Base-by-base conservation (phyloP, 2,329 filamentous ascomycete species). In the Botrytis porri region DNA sequence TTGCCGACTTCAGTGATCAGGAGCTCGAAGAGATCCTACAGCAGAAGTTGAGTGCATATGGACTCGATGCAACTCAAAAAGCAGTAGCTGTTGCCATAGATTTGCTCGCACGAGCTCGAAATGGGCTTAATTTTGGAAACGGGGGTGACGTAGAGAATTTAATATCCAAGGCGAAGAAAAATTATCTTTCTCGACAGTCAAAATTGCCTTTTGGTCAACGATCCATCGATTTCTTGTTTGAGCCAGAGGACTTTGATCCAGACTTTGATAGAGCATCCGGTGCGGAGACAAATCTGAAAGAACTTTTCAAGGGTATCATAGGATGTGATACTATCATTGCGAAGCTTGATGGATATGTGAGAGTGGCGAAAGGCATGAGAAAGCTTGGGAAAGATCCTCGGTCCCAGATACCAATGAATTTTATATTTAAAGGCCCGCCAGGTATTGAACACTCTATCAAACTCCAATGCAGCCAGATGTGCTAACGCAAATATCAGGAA, bases 141-240 rank as follows among this genome's bases (percentile, higher is more conserved):
- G 92, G 88, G 0, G 88, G 91, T 0, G 92, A 93, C 75, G 87
- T 96, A 29, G 91, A 95, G 64, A 92, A 87, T n/a, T 79, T 93
- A 80, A 87, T 73, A 81, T 93, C 0, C 80, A 88, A 73, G 83
- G 84, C 0, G 88, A 90, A 81, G 60, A 35, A 32, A 0, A 76
- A 74, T 29, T 77, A 79, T 20, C 79, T 80, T 64, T 57, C 71
- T 70, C 75, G 78, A 63, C 77, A 77, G 45, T 77, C 76, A 1
- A 32, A 70, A 25, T 45, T 78, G 1, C 75, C 74, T 12, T 22
- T 35, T 3, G 72, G 41, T 25, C n/a, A 75, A 22, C 62, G 74
- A n/a, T 73, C 72, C 0, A 76, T 74, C 22, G 75, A 75, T 35
- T 77, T 74, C 22, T 20, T 76, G 6, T 79, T 83, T 41, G 77